Conservation (phyloP, 106 monocot genomes). For the Cymbidium sinense region DNA sequence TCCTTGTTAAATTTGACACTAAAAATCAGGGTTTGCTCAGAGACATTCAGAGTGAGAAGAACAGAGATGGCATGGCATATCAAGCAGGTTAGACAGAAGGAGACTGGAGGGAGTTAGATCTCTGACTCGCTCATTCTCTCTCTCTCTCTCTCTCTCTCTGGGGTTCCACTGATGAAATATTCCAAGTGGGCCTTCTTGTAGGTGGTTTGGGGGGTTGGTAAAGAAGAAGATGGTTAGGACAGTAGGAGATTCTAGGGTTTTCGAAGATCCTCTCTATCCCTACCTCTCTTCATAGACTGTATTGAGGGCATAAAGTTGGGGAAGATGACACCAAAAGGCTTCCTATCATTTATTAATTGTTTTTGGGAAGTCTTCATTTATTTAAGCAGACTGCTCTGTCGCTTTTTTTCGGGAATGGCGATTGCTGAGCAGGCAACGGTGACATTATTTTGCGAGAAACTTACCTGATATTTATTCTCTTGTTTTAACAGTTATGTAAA, state of each 20-base stretch:
- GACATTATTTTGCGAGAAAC: too few species aligned
- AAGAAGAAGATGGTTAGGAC: not conserved
- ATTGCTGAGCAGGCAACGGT: too few species aligned
- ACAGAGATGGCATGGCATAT: not conserved
- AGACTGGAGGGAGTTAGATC: not conserved
- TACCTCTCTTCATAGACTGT: not conserved
- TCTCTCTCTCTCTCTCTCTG: conserved; percentile 1
- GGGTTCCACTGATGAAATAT: not conserved
- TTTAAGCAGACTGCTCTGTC: not conserved
- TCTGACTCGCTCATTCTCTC: not conserved
- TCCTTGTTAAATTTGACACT: not conserved
- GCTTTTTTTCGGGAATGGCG: not conserved
- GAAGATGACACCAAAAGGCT: not conserved
- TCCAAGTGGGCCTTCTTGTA: not conserved
- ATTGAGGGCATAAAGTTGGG: not conserved
- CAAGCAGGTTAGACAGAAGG: not conserved
- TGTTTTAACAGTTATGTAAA: too few species aligned
- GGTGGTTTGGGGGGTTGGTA: not conserved
- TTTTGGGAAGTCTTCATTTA: too few species aligned
- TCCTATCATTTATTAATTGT: not conserved
- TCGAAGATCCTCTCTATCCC: not conserved
- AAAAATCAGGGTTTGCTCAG: not conserved
- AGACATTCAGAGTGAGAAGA: not conserved
- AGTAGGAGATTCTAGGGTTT: not conserved
- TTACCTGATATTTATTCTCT: too few species aligned